Conservation (phyloP, 768 basidiomycete species). For the Hemileccinum rubropunctum region DNA sequence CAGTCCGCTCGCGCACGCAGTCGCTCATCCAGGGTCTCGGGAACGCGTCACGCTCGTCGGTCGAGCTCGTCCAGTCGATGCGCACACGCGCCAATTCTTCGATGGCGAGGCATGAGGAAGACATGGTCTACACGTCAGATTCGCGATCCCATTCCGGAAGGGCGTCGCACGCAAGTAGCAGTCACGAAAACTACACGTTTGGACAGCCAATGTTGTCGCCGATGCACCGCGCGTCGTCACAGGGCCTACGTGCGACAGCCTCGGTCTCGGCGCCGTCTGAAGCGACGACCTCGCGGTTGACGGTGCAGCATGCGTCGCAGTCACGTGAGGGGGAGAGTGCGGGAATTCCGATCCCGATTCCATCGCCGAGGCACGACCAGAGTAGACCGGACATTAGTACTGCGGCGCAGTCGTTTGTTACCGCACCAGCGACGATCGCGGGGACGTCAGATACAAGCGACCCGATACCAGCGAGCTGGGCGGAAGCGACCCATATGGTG, state of each 20-base stretch:
- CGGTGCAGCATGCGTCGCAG: slow-evolving; percentile 15
- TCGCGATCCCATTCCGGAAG: slow-evolving; percentile 43
- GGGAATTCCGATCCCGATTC: slow-evolving; percentile 32
- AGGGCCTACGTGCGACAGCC: slow-evolving; percentile 12
- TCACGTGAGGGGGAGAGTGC: slow-evolving; percentile 14
- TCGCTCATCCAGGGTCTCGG: slow-evolving; percentile 64
- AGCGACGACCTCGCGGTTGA: slow-evolving; percentile 23
- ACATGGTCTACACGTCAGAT: slow-evolving; percentile 36
- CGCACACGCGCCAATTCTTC: slow-evolving; percentile 63
- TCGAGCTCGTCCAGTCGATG: slow-evolving; percentile 51
- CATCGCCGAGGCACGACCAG: slow-evolving; percentile 22
- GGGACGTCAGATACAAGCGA: slow-evolving; percentile 54
- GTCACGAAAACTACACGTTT: slow-evolving; percentile 73
- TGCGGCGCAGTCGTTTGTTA: slow-evolving; percentile 66
- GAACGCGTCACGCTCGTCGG: slow-evolving; percentile 57
- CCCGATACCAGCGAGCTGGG: slow-evolving; percentile 48
- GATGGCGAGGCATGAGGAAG: slow-evolving; percentile 66
- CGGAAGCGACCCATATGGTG: slow-evolving; percentile 41
- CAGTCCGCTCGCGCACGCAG: slow-evolving; percentile 61
- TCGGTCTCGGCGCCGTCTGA: slow-evolving; percentile 27
- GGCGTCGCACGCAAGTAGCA: slow-evolving; percentile 40
- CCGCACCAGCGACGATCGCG: slow-evolving; percentile 57
- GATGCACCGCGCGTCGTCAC: slow-evolving; percentile 19
- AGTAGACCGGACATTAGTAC: slow-evolving; percentile 66
- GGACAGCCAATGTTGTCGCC: slow-evolving; percentile 50